A percentile compares a stretch with the other conserved stretches of the same genome.
These are phyloP conservation scores for Pyrus communis DNA, from an alignment of 306 rosid species.

Conservation along the genomic window DNA sequence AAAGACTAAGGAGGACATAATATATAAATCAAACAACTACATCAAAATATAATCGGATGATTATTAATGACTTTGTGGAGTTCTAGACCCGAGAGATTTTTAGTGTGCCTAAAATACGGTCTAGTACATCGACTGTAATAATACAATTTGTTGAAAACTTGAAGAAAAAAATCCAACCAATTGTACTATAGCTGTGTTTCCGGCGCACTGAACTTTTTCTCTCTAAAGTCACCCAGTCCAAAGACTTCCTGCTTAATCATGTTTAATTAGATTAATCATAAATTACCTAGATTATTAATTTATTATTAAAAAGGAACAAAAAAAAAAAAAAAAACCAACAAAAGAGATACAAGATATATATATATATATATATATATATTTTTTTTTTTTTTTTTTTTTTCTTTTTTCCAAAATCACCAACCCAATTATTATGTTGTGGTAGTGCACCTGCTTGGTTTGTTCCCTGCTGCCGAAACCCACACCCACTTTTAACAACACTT, in stretches of 20 bases:
- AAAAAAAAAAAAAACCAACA: background rate
- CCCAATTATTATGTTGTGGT: conserved; percentile 39
- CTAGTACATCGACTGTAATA: accelerated
- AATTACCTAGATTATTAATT: background rate
- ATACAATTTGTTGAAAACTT: too few species aligned
- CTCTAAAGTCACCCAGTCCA: background rate
- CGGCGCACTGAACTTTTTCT: too few species aligned
- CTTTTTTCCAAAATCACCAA: background rate
- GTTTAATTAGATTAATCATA: background rate
- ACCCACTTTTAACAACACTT: too few species aligned
- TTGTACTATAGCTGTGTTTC: too few species aligned
- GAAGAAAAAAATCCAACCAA: too few species aligned
- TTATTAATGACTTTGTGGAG: background rate
- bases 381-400: background rate
- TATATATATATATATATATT: background rate
- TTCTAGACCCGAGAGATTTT: background rate
- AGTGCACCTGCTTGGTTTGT: conserved; percentile 2
- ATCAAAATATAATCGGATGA: conserved; percentile 1
- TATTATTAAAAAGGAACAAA: background rate
- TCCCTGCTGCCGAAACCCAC: background rate
- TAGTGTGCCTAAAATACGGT: too few species aligned
- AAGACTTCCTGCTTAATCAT: background rate
- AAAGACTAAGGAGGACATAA: background rate
- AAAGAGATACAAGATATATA: background rate
- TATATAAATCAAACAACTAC: conserved; percentile 4